Conservation (phyloP, 257 asterid species). For the Solanum paucissectum region DNA sequence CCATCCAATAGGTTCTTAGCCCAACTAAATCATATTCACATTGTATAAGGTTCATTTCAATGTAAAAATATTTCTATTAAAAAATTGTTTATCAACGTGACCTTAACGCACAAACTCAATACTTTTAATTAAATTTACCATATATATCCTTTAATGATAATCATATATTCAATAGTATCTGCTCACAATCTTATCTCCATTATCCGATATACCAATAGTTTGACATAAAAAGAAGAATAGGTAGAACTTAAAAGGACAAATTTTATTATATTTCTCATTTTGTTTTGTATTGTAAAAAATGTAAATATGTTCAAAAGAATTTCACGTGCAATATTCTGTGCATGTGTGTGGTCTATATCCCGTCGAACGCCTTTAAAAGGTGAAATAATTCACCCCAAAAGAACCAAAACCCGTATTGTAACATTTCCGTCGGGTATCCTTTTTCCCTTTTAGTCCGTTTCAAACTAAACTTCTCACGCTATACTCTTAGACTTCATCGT, state of each 20-base stretch:
- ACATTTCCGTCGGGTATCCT: background rate
- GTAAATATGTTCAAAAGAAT: background rate
- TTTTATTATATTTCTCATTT: background rate
- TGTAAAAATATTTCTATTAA: too few species aligned
- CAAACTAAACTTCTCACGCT: background rate
- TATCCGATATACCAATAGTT: background rate
- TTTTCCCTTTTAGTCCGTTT: background rate
- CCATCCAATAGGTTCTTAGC: background rate
- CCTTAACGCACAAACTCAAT: too few species aligned
- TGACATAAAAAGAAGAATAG: background rate
- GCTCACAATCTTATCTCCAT: too few species aligned
- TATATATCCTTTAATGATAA: too few species aligned
- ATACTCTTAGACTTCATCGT: background rate
- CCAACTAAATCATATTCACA: background rate
- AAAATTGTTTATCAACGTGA: too few species aligned
- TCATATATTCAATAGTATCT: too few species aligned
- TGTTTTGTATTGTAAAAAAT: background rate
- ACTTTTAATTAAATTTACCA: background rate
- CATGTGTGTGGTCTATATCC: background rate
- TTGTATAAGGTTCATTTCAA: background rate
- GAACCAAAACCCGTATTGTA: background rate
- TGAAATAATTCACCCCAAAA: constrained; percentile 1
- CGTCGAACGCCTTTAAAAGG: constrained; percentile 2
- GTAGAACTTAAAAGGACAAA: background rate
- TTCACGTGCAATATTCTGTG: constrained; percentile 14